These are phyloP conservation scores for Elsinoe fawcettii DNA, from an alignment of 2,329 filamentous ascomycete species.

Conservation along the genomic window DNA sequence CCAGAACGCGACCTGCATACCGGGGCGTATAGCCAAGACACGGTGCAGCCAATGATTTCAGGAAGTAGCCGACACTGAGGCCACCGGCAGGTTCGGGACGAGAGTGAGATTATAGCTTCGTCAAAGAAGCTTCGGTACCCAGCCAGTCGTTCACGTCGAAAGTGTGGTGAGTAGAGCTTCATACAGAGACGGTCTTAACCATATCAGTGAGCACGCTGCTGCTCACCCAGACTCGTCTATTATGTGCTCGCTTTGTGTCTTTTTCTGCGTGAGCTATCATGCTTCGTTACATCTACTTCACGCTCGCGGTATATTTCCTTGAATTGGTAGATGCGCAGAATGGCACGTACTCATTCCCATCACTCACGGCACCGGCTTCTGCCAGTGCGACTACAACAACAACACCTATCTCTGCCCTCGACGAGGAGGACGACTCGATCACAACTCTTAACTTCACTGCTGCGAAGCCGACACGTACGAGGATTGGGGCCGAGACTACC, in stretches of 20 bases:
- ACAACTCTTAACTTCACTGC: background rate
- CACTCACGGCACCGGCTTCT: too few relatives aligned
- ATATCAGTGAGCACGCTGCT: too few relatives aligned
- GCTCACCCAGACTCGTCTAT: too few relatives aligned
- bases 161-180: too few relatives aligned
- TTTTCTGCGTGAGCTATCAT: too few relatives aligned
- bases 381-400: background rate
- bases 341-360: too few relatives aligned
- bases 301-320: too few relatives aligned
- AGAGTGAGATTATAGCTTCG: background rate
- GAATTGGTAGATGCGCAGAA: too few relatives aligned
- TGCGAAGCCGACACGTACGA: background rate
- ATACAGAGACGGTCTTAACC: too few relatives aligned
- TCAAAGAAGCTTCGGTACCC: background rate
- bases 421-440: background rate
- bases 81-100: background rate
- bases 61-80: background rate
- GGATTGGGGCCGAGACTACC: background rate
- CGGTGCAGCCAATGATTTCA: background rate
- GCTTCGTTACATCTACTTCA: too few relatives aligned
- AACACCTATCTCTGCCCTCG: background rate
- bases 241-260: too few relatives aligned
- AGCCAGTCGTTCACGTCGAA: background rate
- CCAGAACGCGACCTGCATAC: background rate
- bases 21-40: background rate